Evolutionary conservation across 1,139 yeast genomes (phyloP).

Genomic region (Lodderomyces theae): DNA sequence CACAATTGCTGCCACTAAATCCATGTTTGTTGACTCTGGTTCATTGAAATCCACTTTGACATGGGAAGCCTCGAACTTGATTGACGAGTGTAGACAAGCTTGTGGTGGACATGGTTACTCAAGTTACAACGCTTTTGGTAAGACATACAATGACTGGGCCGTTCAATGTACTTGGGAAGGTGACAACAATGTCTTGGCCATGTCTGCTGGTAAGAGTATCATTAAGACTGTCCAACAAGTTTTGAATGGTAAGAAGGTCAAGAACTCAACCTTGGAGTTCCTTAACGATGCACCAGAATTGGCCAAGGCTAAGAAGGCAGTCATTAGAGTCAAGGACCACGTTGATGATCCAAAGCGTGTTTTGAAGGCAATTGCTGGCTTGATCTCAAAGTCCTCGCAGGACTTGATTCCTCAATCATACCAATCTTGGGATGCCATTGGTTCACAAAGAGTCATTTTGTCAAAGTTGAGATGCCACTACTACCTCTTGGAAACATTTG

Average conservation of each 20-base stretch:
- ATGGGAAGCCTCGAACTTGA: constrained; percentile 76
- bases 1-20: constrained; percentile 66
- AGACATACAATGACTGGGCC: constrained; percentile 87
- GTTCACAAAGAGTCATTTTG: constrained; percentile 55
- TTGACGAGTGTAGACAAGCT: constrained; percentile 90
- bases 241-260: constrained; percentile 14
- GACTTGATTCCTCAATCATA: constrained; percentile 16
- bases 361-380: constrained; percentile 16
- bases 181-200: constrained; percentile 82
- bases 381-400: constrained; percentile 13
- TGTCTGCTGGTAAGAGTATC: constrained; percentile 78
- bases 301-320: constrained; percentile 15
- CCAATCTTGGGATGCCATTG: constrained; percentile 31
- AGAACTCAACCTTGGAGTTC: constrained; percentile 16
- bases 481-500: constrained; percentile 34
- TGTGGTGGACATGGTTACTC: constrained; percentile 98
- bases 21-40: constrained; percentile 81
- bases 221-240: constrained; percentile 50
- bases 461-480: constrained; percentile 53
- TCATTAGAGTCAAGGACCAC: constrained; percentile 14
- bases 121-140: constrained; percentile 85
- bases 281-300: constrained; percentile 16
- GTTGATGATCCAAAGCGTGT: constrained; percentile 17
- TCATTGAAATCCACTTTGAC: constrained; percentile 87
- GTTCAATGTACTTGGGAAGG: constrained; percentile 99